These are phyloP conservation scores for Westerdykella sp. DNA, from an alignment of 2,329 filamentous ascomycete genomes.

Conservation along the genomic window DNA sequence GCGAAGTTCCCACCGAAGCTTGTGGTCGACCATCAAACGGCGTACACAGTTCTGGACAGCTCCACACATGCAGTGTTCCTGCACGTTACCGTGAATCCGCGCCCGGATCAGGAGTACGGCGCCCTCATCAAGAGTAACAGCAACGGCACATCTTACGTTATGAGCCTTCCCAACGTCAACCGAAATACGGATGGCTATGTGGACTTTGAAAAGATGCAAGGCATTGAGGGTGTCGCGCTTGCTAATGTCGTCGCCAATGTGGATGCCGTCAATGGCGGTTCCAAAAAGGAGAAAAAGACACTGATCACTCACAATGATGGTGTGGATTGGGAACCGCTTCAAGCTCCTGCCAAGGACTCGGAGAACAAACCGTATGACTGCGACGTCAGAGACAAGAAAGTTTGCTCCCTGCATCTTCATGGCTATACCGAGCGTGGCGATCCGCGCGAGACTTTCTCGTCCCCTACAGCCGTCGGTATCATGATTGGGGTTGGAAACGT, in stretches of 20 bases:
- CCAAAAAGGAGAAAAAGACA: slow-evolving; percentile 74
- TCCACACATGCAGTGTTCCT: slow-evolving; percentile 91
- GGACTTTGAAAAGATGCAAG: slow-evolving; percentile 93
- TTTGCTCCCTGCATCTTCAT: slow-evolving; percentile 86
- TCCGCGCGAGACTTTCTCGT: slow-evolving; percentile 78
- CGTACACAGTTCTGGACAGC: slow-evolving; percentile 91
- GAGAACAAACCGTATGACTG: slow-evolving; percentile 69
- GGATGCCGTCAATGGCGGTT: slow-evolving; percentile 55
- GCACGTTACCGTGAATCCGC: slow-evolving; percentile 74
- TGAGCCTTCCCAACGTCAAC: slow-evolving; percentile 77
- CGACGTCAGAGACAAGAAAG: slow-evolving; percentile 50
- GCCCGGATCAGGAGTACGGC: slow-evolving; percentile 63
- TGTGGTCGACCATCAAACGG: slow-evolving; percentile 66
- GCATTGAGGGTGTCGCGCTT: slow-evolving; percentile 81
- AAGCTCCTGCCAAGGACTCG: slow-evolving; percentile 63
- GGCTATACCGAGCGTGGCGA: slow-evolving; percentile 89
- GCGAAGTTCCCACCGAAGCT: slow-evolving; percentile 85
- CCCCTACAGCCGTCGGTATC: slow-evolving; percentile 77
- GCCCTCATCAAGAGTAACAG: slow-evolving; percentile 97
- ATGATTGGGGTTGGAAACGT: slow-evolving; percentile 93
- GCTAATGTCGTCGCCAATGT: slow-evolving; percentile 79
- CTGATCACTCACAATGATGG: slow-evolving; percentile 97
- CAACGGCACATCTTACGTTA: slow-evolving; percentile 90
- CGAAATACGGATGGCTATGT: slow-evolving; percentile 71
- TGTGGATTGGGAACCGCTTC: slow-evolving; percentile 72